Base-by-base conservation (phyloP, 2,329 filamentous ascomycete genomes). In the Aspergillus bombycis region DNA sequence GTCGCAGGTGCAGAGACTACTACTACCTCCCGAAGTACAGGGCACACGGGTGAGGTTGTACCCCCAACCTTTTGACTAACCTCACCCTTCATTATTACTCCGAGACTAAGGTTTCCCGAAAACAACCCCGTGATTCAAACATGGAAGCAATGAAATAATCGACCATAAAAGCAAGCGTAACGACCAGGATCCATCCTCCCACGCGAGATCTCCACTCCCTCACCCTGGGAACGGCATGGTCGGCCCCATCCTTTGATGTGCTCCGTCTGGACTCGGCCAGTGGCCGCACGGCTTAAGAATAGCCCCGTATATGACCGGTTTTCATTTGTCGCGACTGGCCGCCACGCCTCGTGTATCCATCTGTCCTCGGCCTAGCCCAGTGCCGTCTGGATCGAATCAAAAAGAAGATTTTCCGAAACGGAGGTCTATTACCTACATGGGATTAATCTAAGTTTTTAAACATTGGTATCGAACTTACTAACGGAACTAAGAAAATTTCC, bases 201-300 rank as follows among this genome's bases (percentile, higher is more conserved):
- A 55, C 52, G 52, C 52, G 52, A 55, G 52, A 55, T 55, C 52
- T 32, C 52, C 52, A 55, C 52, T 55, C 19, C 52, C 34, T 55
- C 52, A 19, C 52, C 52, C 52, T 55, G 21, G 52, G 52, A 55
- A 55, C 52, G 52, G 52, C 52, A 55, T 55, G 52, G 52, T 41
- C 52, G 52, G 52, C 52, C 52, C 32, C 52, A 38, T 55, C 52
- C 52, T 55, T 55, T 55, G 32, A 55, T 3, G 32, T 21, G 14
- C 52, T 34, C 52, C 52, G 32, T 55, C 52, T 55, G 52, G 50
- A 14, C 52, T 55, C 52, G 52, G 52, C 52, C 52, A 55, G 19
- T 55, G 52, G 52, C 48, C 19, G 52, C 30, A 36, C 52, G 21
- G 52, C 52, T 55, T 11, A 36, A 55, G 52, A 36, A 55, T 23